These are phyloP conservation scores for Myxozyma neotropica DNA, from an alignment of 805 yeast genomes.

Conservation along the genomic window DNA sequence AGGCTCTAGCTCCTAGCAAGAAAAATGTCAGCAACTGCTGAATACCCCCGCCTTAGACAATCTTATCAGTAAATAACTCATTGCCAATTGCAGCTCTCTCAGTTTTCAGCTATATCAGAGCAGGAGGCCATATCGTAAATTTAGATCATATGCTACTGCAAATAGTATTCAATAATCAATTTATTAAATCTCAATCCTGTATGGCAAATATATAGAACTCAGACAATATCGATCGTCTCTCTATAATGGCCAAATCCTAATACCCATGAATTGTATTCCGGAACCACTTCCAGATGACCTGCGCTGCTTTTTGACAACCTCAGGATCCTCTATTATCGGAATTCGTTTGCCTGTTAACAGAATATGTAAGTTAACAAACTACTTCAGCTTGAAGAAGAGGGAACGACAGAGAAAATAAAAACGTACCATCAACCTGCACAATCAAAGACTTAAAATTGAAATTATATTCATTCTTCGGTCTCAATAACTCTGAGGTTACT, in stretches of 20 bases:
- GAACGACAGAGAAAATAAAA: background rate
- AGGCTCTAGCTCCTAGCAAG: no score
- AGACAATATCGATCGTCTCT: no score
- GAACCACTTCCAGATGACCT: background rate
- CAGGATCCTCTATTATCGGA: conserved; percentile 15
- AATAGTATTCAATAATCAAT: no score
- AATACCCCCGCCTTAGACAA: no score
- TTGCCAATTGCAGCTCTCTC: no score
- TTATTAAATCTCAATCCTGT: no score
- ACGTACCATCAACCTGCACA: conserved; percentile 48
- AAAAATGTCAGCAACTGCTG: no score
- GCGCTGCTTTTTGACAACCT: conserved; percentile 5
- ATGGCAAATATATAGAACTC: no score
- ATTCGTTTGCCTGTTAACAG: conserved; percentile 12
- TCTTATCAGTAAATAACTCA: no score
- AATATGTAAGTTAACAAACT: background rate
- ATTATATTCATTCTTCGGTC: conserved; percentile 48
- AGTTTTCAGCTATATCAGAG: no score
- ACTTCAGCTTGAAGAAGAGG: background rate
- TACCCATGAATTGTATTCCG: conserved; percentile 21
- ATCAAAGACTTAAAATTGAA: conserved; percentile 66
- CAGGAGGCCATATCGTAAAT: no score
- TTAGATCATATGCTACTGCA: no score
- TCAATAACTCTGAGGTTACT: conserved; percentile 71
- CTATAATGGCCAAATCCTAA: conserved; percentile 19